phyloP scores from a whole-genome alignment of 2,329 filamentous ascomycete species.

The Cercospora canescens region DNA sequence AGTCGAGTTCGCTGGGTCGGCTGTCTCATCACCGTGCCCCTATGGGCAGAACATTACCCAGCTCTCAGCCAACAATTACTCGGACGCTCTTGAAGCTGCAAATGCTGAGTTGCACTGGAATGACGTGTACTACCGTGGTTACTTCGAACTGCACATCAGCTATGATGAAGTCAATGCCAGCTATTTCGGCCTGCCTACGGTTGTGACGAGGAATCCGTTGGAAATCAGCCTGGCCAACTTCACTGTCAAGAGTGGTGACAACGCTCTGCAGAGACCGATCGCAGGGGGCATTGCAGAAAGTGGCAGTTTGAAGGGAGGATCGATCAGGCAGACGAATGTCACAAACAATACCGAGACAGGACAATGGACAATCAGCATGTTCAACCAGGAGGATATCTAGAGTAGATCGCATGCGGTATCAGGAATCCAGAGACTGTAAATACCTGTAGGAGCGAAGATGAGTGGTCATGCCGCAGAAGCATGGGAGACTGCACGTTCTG shows the following conservation, averaged over 20 bases:
- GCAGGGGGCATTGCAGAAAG: constrained; percentile 55
- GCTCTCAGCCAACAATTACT: constrained; percentile 50
- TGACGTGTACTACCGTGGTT: constrained; percentile 72
- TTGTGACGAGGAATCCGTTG: constrained; percentile 60
- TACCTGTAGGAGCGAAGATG: not conserved
- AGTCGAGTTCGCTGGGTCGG: constrained; percentile 61
- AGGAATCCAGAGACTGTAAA: not conserved
- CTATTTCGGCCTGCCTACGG: constrained; percentile 65
- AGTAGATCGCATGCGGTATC: not conserved
- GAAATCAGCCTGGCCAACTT: constrained; percentile 71
- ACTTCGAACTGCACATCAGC: constrained; percentile 64
- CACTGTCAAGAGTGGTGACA: constrained; percentile 63
- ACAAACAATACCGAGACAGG: constrained; percentile 39
- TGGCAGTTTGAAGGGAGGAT: constrained; percentile 56
- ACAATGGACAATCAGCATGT: constrained; percentile 15
- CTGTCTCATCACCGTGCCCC: constrained; percentile 62
- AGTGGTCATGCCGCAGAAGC: not conserved
- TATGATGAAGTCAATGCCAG: constrained; percentile 60
- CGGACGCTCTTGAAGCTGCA: constrained; percentile 44
- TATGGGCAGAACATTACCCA: constrained; percentile 61
- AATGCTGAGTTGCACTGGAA: constrained; percentile 72
- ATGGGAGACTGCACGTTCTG: not conserved
- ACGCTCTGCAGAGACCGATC: constrained; percentile 55
- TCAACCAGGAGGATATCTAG: constrained; percentile 20
- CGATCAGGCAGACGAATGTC: constrained; percentile 38